Evolutionary conservation across 2,329 filamentous ascomycete species (phyloP), one percentile per base, ranked within the genome.

Genomic region (Colletotrichum eremochloae): DNA sequence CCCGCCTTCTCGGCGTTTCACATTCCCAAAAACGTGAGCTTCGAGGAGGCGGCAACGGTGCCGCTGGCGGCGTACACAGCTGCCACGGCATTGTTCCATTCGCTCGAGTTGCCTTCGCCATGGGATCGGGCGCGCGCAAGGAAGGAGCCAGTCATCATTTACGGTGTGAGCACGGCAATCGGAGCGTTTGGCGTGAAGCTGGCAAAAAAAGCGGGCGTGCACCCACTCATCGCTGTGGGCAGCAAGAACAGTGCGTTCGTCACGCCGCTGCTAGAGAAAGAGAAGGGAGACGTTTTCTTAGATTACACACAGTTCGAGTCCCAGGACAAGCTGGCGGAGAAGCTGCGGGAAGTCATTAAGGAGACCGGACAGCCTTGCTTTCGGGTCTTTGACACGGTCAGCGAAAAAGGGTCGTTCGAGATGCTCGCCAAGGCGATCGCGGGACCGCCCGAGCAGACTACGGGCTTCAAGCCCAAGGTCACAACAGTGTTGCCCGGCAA

Each of bases 191-290:
- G 85, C 0, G 83, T 91, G 61, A 87, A 91, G 76, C 81, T 91
- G 18, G 86, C 86, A 9, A 77, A 76, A 5, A 79, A 74, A 20
- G 80, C 84, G 14, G 87, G 88, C 75, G 86, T 91, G 66, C 86
- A 89, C 76, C 89, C 89, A 0, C 82, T 91, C 58, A 89, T 91
- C 73, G 84, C 84, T 40, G 81, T 91, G n/a, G 88, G 88, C 0
- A 89, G 89, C 15, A 80, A 82, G 50, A 75, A 74, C 63, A 76
- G 74, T 66, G 57, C 63, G 0, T 75, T 75, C 24, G 68, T 76
- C 8, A 58, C 48, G 57, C 52, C 58, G 1, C 42, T 72, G 11
- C 40, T 76, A 14, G 62, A 68, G 12, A 18, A 69, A 12, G 55
- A 50, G 11, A 46, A 72, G 36, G 75, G 75, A 1, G 75, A 76